Evolutionary conservation across 768 basidiomycete species (phyloP).

Genomic region (Lanmaoa rubissima): DNA sequence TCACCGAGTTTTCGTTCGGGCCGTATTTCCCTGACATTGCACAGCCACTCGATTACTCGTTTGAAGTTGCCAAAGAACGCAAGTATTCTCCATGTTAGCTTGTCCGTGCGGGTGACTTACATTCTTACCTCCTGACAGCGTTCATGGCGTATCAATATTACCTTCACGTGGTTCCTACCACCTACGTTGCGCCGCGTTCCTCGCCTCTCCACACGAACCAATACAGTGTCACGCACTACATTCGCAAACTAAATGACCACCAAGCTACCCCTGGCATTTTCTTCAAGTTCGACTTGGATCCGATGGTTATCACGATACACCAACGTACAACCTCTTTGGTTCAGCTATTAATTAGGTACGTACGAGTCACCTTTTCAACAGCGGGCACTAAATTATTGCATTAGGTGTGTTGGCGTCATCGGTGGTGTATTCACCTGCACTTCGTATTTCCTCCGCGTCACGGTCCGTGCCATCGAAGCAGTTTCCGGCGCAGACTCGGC

Average conservation of each 20-base stretch:
- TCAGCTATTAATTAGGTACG: slow-evolving; percentile 75
- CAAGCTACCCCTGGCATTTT: slow-evolving; percentile 90
- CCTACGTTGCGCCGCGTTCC: slow-evolving; percentile 76
- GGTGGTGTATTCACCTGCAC: slow-evolving; percentile 89
- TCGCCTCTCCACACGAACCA: slow-evolving; percentile 71
- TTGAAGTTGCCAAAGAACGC: slow-evolving; percentile 71
- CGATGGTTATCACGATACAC: slow-evolving; percentile 78
- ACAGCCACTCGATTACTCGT: slow-evolving; percentile 91
- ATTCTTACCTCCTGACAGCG: slow-evolving; percentile 40
- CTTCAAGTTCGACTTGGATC: slow-evolving; percentile 98
- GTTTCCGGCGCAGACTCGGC: slow-evolving; percentile 53
- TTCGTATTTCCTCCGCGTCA: slow-evolving; percentile 69
- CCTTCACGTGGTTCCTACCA: slow-evolving; percentile 93
- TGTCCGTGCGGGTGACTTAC: not conserved
- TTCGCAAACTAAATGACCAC: slow-evolving; percentile 69
- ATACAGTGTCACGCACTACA: slow-evolving; percentile 95
- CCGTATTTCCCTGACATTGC: slow-evolving; percentile 94
- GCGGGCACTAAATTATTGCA: not conserved
- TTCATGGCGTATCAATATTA: slow-evolving; percentile 95
- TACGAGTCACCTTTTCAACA: not conserved
- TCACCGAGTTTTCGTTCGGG: slow-evolving; percentile 96
- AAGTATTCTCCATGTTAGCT: slow-evolving; percentile 6
- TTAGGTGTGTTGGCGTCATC: slow-evolving; percentile 85
- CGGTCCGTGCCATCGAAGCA: slow-evolving; percentile 61
- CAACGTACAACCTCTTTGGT: slow-evolving; percentile 84